These are phyloP conservation scores for Mucor velutinosus DNA, from an alignment of 371 early-diverging fungal species.

Conservation along the genomic window DNA sequence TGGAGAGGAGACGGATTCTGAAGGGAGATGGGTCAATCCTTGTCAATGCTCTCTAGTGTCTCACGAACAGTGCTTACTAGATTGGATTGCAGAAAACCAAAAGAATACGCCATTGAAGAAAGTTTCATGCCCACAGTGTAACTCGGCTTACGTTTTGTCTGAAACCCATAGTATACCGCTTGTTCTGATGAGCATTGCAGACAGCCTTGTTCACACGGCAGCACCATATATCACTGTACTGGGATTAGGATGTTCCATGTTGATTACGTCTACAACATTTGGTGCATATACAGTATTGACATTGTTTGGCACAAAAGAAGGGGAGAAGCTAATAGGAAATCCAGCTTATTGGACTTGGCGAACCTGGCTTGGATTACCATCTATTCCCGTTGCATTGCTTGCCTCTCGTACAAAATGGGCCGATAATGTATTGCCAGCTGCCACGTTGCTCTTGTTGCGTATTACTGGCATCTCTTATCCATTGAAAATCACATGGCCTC, in stretches of 20 bases:
- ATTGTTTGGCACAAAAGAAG: conserved; percentile 62
- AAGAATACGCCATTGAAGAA: conserved; percentile 54
- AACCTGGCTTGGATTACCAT: conserved; percentile 64
- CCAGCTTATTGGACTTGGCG: conserved; percentile 65
- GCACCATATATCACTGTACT: conserved; percentile 63
- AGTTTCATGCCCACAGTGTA: conserved; percentile 70
- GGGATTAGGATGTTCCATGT: conserved; percentile 55
- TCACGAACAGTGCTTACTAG: conserved; percentile 69
- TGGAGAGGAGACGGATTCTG: conserved; percentile 58
- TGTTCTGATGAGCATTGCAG: conserved; percentile 48
- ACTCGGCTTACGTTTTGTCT: conserved; percentile 54
- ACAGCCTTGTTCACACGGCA: conserved; percentile 53
- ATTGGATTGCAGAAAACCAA: conserved; percentile 71
- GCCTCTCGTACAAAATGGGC: conserved; percentile 57
- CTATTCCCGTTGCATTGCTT: conserved; percentile 66
- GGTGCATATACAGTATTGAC: conserved; percentile 68
- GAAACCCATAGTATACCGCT: conserved; percentile 54
- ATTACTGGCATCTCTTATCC: conserved; percentile 34
- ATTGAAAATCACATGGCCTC: conserved; percentile 54
- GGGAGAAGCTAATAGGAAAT: conserved; percentile 57
- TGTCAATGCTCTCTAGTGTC: conserved; percentile 68
- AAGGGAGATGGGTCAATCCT: conserved; percentile 64
- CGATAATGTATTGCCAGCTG: conserved; percentile 37
- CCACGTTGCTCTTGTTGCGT: conserved; percentile 32
- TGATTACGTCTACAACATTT: conserved; percentile 58